Conservation (phyloP, 192 early-diverging fungal species). For the Coemansia sp. region DNA sequence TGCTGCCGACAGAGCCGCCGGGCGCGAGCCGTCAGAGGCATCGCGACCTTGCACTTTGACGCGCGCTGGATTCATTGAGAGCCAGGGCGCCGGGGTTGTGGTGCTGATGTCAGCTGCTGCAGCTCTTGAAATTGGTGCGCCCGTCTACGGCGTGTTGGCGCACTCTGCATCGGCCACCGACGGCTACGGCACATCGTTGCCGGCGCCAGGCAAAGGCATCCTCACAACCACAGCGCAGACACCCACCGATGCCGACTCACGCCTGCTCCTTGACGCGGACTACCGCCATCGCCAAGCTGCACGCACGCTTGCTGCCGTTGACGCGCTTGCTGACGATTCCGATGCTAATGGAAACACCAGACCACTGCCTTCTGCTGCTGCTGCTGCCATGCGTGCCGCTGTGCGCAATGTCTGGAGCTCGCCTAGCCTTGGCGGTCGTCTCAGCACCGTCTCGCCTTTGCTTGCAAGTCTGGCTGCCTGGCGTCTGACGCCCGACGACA, state of each 20-base stretch:
- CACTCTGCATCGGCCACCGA: conserved; percentile 89
- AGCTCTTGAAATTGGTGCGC: conserved; percentile 88
- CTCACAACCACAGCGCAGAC: conserved; percentile 83
- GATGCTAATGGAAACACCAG: neutral
- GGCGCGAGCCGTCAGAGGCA: conserved; percentile 86
- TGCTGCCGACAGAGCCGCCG: conserved; percentile 75
- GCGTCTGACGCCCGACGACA: conserved; percentile 89
- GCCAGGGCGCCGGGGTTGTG: conserved; percentile 88
- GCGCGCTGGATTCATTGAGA: conserved; percentile 93
- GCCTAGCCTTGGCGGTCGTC: conserved; percentile 76
- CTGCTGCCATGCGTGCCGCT: conserved; percentile 62
- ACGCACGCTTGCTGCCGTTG: conserved; percentile 12
- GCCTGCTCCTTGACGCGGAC: conserved; percentile 67
- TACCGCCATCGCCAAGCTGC: conserved; percentile 81
- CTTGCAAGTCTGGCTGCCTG: conserved; percentile 85
- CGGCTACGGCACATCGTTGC: conserved; percentile 90
- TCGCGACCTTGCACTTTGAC: conserved; percentile 86
- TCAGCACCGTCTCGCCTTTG: conserved; percentile 73
- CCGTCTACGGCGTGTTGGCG: conserved; percentile 89
- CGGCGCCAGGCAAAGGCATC: conserved; percentile 93
- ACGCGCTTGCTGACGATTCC: conserved; percentile 8
- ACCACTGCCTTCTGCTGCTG: conserved; percentile 52
- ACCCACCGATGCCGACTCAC: conserved; percentile 48
- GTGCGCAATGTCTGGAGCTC: conserved; percentile 76
- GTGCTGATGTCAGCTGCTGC: conserved; percentile 86